Conservation (phyloP, 2,329 filamentous ascomycete species). For the Trichoderma sp. region DNA sequence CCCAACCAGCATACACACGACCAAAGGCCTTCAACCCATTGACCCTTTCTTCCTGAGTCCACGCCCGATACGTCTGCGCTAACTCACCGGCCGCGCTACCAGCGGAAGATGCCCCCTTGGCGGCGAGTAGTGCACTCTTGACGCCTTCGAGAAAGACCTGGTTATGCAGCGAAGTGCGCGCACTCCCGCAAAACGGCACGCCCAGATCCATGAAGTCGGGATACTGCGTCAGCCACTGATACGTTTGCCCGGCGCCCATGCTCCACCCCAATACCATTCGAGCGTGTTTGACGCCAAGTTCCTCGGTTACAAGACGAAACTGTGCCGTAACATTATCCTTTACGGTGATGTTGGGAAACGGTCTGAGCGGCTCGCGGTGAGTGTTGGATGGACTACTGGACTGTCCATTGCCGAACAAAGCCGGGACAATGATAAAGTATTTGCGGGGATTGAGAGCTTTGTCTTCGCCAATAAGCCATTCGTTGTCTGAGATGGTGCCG, state of each 20-base stretch:
- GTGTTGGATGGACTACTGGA: constrained; percentile 56
- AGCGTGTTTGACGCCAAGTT: constrained; percentile 45
- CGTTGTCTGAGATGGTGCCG: constrained; percentile 65
- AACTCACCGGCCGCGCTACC: constrained; percentile 42
- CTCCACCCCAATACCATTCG: constrained; percentile 56
- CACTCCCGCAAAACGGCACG: constrained; percentile 53
- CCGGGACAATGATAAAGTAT: constrained; percentile 53
- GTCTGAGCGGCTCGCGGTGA: constrained; percentile 27
- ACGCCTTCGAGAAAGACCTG: constrained; percentile 57
- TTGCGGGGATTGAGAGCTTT: constrained; percentile 62
- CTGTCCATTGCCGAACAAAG: constrained; percentile 55
- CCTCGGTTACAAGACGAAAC: constrained; percentile 42
- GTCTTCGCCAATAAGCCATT: constrained; percentile 70
- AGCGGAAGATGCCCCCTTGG: constrained; percentile 50
- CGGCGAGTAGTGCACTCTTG: constrained; percentile 46
- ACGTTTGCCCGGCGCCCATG: constrained; percentile 58
- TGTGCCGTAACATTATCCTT: constrained; percentile 56
- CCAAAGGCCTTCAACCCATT: constrained; percentile 67
- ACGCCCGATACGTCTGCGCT: constrained; percentile 26
- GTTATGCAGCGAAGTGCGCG: constrained; percentile 54
- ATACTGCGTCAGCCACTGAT: constrained; percentile 52
- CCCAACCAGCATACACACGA: constrained; percentile 78
- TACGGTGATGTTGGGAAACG: constrained; percentile 49
- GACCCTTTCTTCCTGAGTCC: constrained; percentile 45
- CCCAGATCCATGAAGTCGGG: constrained; percentile 49